These are phyloP conservation scores for Neltuma alba DNA, from an alignment of 306 rosid genomes.

Conservation along the genomic window DNA sequence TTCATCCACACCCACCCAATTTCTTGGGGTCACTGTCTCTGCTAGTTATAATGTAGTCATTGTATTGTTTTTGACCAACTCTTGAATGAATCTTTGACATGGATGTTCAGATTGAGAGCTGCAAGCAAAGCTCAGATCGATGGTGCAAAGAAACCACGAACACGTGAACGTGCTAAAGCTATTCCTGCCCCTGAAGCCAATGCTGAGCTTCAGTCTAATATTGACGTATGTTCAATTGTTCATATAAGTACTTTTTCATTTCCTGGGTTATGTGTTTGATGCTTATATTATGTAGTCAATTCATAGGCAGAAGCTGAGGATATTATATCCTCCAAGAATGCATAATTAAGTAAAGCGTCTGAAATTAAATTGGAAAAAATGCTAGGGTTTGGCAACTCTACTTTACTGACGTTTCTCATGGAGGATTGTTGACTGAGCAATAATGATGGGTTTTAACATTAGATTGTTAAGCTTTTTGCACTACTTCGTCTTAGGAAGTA, in stretches of 20 bases:
- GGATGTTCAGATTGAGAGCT: slow-evolving; percentile 70
- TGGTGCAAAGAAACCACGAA: slow-evolving; percentile 68
- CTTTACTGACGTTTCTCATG: background rate
- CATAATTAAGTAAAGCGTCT: slow-evolving; percentile 3
- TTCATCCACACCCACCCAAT: slow-evolving; percentile 13
- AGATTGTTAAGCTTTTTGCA: slow-evolving; percentile 1
- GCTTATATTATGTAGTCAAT: slow-evolving; percentile 6
- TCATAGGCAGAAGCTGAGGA: slow-evolving; percentile 14
- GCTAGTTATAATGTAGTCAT: slow-evolving; percentile 28
- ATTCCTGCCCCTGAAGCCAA: slow-evolving; percentile 88
- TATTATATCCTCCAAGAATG: slow-evolving; percentile 6
- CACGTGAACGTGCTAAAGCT: slow-evolving; percentile 75
- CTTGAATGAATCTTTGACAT: slow-evolving; percentile 17
- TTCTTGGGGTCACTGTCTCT: slow-evolving; percentile 6
- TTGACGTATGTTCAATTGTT: slow-evolving; percentile 74
- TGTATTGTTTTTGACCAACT: slow-evolving; percentile 23
- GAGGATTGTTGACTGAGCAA: background rate
- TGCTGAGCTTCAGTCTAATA: slow-evolving; percentile 84
- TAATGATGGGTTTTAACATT: background rate
- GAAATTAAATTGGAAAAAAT: background rate
- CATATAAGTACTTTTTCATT: slow-evolving; percentile 30
- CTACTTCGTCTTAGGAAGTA: background rate
- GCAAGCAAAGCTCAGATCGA: slow-evolving; percentile 71
- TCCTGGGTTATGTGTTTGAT: background rate
- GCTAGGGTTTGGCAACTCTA: slow-evolving; percentile 14